phyloP scores from a whole-genome alignment of 306 rosid species.

The Albizia julibrissin region DNA sequence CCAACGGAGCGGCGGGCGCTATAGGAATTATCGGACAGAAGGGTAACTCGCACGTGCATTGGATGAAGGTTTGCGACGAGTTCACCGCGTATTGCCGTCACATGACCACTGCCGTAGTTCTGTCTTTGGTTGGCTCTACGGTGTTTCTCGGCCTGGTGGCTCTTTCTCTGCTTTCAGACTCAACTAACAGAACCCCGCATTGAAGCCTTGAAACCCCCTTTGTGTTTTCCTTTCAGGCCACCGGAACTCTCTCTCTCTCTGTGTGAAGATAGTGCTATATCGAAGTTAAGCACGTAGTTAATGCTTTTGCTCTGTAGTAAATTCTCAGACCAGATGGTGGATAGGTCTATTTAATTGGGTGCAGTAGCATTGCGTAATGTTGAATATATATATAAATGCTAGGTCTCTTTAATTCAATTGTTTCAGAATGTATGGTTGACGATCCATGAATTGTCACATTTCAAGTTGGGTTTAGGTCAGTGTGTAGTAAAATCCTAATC shows the following conservation, averaged over 20 bases:
- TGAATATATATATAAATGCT: neutral
- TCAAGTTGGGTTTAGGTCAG: neutral
- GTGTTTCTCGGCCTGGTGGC: conserved; percentile 49
- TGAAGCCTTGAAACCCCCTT: neutral
- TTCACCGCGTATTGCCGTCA: conserved; percentile 57
- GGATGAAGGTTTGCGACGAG: conserved; percentile 61
- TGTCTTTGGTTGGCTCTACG: conserved; percentile 49
- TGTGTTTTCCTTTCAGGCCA: neutral
- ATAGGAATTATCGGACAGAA: conserved; percentile 49
- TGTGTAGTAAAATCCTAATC: neutral
- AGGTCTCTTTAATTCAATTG: neutral
- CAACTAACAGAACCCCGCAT: neutral
- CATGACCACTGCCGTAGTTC: conserved; percentile 45
- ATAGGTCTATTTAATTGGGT: neutral
- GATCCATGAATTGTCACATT: neutral
- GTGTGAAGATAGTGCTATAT: neutral
- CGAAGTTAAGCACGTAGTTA: neutral
- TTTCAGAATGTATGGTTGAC: neutral
- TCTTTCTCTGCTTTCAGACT: conserved; percentile 45
- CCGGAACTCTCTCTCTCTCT: neutral
- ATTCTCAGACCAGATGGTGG: neutral
- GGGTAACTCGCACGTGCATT: conserved; percentile 63
- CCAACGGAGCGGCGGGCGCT: conserved; percentile 62
- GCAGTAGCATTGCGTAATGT: neutral
- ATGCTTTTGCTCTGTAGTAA: neutral